phyloP scores from a whole-genome alignment of 73 alveolate genomes.

The Paramecium sonneborni region DNA sequence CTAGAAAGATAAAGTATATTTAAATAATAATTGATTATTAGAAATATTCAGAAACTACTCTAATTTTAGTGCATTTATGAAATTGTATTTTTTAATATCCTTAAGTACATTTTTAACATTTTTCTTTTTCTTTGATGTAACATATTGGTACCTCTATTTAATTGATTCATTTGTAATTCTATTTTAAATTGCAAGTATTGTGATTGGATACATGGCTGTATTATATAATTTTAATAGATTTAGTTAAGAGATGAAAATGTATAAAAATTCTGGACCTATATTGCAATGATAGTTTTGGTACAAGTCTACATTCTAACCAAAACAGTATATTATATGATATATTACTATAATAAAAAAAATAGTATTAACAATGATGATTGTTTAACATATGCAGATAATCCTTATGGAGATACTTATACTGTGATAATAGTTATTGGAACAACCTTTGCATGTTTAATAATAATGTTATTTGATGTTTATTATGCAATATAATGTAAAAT shows the following conservation, averaged over 20 bases:
- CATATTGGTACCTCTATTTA: not conserved
- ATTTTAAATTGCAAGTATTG: not conserved
- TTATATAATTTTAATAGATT: not conserved
- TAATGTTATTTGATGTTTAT: not conserved
- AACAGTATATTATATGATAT: not conserved
- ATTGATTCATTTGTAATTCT: not conserved
- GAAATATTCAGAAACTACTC: slow-evolving; percentile 1
- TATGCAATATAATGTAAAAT: not conserved
- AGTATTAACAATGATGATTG: not conserved
- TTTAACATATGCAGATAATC: not conserved
- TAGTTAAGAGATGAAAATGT: not conserved
- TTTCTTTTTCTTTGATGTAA: not conserved
- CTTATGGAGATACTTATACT: not conserved
- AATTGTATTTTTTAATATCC: slow-evolving; percentile 22
- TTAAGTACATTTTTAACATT: slow-evolving; percentile 47
- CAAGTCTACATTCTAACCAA: not conserved
- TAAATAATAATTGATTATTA: not conserved
- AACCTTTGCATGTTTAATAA: not conserved
- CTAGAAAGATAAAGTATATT: not conserved
- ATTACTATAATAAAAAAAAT: not conserved
- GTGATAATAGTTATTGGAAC: not conserved
- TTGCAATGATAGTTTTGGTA: not conserved
- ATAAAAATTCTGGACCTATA: not conserved
- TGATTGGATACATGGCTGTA: not conserved
- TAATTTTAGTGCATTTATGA: not conserved